phyloP scores from a whole-genome alignment of 352 stramenopile genomes.

The Plasmopara viticola region DNA sequence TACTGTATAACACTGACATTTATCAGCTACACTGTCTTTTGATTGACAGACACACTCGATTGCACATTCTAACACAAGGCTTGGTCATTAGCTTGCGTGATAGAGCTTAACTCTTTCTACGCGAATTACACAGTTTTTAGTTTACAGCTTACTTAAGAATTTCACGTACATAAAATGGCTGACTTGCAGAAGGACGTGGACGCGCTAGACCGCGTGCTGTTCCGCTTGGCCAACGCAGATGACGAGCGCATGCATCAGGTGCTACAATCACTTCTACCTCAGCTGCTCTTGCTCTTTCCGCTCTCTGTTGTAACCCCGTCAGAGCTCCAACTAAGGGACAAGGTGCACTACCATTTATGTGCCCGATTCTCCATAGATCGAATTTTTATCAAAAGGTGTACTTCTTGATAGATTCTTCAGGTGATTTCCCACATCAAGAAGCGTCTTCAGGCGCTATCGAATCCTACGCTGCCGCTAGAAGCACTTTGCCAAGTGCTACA shows the following conservation, averaged over 20 bases:
- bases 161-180: slow-evolving; percentile 8
- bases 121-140: background rate
- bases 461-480: slow-evolving; percentile 41
- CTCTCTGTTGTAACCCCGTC: slow-evolving; percentile 25
- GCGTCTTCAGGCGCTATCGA: slow-evolving; percentile 47
- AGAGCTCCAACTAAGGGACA: slow-evolving; percentile 55
- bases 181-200: slow-evolving; percentile 49
- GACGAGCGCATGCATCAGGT: slow-evolving; percentile 60
- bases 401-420: slow-evolving; percentile 47
- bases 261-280: slow-evolving; percentile 55
- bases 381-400: background rate
- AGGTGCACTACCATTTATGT: slow-evolving; percentile 25
- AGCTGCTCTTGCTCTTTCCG: slow-evolving; percentile 62
- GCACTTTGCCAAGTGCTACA: slow-evolving; percentile 41
- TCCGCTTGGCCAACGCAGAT: slow-evolving; percentile 63
- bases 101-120: too few species aligned
- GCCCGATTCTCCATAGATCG: background rate
- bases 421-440: slow-evolving; percentile 72
- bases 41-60: too few species aligned
- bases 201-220: slow-evolving; percentile 69
- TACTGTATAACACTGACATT: too few species aligned
- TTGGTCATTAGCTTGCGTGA: too few species aligned
- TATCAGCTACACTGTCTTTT: too few species aligned
- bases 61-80: too few species aligned
- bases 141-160: background rate